These are phyloP conservation scores for Candida loeiensis DNA, from an alignment of 805 yeast species.

Conservation along the genomic window DNA sequence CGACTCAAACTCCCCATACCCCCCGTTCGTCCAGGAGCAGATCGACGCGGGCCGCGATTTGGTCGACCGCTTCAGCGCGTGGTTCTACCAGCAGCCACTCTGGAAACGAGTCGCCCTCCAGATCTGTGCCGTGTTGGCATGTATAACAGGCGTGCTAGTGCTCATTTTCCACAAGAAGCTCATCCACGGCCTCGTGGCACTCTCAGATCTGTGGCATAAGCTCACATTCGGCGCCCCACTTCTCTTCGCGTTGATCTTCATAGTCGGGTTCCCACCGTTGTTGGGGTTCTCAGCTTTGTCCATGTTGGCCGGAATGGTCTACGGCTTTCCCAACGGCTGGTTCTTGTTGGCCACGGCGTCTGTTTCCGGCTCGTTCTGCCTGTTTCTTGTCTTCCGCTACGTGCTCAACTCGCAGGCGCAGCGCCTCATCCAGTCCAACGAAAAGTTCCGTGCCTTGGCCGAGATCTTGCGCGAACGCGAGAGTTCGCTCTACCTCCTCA, in stretches of 20 bases:
- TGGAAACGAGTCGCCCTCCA: slow-evolving; percentile 13
- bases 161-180: slow-evolving; percentile 36
- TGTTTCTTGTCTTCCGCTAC: slow-evolving; percentile 67
- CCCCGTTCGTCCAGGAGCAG: slow-evolving; percentile 8
- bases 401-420: slow-evolving; percentile 56
- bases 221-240: slow-evolving; percentile 41
- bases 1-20: neutral
- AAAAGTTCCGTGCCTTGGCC: slow-evolving; percentile 68
- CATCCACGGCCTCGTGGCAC: slow-evolving; percentile 32
- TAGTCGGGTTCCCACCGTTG: slow-evolving; percentile 87
- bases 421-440: slow-evolving; percentile 55
- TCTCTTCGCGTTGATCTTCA: slow-evolving; percentile 51
- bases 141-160: slow-evolving; percentile 16
- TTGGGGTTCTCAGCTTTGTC: slow-evolving; percentile 74
- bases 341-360: slow-evolving; percentile 66
- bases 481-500: slow-evolving; percentile 57
- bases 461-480: slow-evolving; percentile 70
- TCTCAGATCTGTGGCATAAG: slow-evolving; percentile 45
- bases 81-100: slow-evolving; percentile 18
- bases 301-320: slow-evolving; percentile 72
- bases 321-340: slow-evolving; percentile 83
- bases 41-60: slow-evolving; percentile 3
- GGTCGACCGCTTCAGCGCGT: slow-evolving; percentile 8
- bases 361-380: slow-evolving; percentile 66
- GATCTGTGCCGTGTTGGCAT: slow-evolving; percentile 17